Percentiles rank a stretch among this genome's conserved stretches.
These are phyloP conservation scores for Pneumocystis jirovecii DNA, from an alignment of 1,139 yeast genomes.

Conservation along the genomic window DNA sequence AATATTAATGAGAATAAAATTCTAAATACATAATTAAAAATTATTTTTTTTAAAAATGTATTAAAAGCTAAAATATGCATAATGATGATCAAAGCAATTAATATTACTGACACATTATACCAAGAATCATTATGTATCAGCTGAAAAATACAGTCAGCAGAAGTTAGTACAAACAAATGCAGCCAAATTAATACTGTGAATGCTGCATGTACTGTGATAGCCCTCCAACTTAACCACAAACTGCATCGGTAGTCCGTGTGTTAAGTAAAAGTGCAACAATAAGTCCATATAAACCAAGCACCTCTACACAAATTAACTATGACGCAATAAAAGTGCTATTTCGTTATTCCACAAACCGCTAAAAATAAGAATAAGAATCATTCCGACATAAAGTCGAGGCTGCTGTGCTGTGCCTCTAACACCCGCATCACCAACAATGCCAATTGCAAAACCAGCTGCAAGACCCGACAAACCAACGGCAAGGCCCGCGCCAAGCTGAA, in stretches of 20 bases:
- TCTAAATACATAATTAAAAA: not conserved
- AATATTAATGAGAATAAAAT: not conserved
- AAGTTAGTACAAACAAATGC: not conserved
- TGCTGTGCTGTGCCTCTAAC: slow-evolving; percentile 94
- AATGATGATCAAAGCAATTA: not conserved
- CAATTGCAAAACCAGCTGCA: slow-evolving; percentile 96
- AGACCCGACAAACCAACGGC: slow-evolving; percentile 93
- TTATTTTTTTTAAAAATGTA: not conserved
- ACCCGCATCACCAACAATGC: slow-evolving; percentile 98
- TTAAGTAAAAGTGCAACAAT: slow-evolving; percentile 83
- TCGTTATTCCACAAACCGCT: not conserved
- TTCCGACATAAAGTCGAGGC: slow-evolving; percentile 88
- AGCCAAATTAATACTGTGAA: not conserved
- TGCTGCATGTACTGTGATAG: not conserved
- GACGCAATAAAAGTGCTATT: slow-evolving; percentile 18
- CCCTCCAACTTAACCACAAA: not conserved
- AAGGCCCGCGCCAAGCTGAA: slow-evolving; percentile 92
- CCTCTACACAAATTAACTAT: slow-evolving; percentile 45
- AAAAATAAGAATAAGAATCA: slow-evolving; percentile 28
- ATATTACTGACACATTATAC: not conserved
- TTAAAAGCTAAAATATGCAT: not conserved
- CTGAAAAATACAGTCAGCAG: not conserved
- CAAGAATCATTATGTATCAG: not conserved
- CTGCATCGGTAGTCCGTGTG: slow-evolving; percentile 82
- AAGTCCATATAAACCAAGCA: slow-evolving; percentile 89